A percentile compares a stretch with the other conserved stretches of the same genome.
These are phyloP conservation scores for Ceratocystiopsis brevicomis DNA, from an alignment of 2,329 filamentous ascomycete species.

Conservation along the genomic window DNA sequence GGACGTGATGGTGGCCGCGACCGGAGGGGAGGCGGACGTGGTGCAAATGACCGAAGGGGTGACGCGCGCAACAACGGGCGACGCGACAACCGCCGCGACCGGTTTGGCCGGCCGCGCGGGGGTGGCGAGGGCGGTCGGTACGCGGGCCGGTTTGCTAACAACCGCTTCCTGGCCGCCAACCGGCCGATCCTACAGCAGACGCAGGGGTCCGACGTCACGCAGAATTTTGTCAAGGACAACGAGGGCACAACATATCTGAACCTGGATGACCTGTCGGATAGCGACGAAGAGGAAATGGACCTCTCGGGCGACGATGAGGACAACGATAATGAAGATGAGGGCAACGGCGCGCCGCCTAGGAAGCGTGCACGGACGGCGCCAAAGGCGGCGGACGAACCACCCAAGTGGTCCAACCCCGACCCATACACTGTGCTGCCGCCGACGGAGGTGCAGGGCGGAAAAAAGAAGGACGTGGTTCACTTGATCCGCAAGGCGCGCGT, in stretches of 20 bases:
- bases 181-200: slow-evolving; percentile 29
- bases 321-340: slow-evolving; percentile 16
- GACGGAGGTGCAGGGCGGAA: slow-evolving; percentile 40
- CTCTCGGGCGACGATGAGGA: slow-evolving; percentile 29
- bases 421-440: slow-evolving; percentile 80
- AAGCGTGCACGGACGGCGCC: slow-evolving; percentile 6
- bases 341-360: slow-evolving; percentile 9
- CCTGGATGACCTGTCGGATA: slow-evolving; percentile 40
- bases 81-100: neutral
- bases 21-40: neutral
- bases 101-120: neutral
- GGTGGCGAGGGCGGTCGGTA: slow-evolving; percentile 1
- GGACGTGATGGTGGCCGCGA: neutral
- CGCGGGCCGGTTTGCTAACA: slow-evolving; percentile 6
- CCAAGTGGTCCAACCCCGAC: slow-evolving; percentile 92
- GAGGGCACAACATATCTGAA: slow-evolving; percentile 32
- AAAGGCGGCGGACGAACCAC: slow-evolving; percentile 16
- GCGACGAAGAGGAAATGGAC: slow-evolving; percentile 45
- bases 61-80: slow-evolving; percentile 1
- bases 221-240: slow-evolving; percentile 26
- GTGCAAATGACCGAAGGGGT: slow-evolving; percentile 1
- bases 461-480: slow-evolving; percentile 75
- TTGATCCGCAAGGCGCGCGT: slow-evolving; percentile 79
- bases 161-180: slow-evolving; percentile 25
- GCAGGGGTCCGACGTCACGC: slow-evolving; percentile 18